phyloP scores from a whole-genome alignment of 108 stramenopile species.

The Nitzschia putrida region DNA sequence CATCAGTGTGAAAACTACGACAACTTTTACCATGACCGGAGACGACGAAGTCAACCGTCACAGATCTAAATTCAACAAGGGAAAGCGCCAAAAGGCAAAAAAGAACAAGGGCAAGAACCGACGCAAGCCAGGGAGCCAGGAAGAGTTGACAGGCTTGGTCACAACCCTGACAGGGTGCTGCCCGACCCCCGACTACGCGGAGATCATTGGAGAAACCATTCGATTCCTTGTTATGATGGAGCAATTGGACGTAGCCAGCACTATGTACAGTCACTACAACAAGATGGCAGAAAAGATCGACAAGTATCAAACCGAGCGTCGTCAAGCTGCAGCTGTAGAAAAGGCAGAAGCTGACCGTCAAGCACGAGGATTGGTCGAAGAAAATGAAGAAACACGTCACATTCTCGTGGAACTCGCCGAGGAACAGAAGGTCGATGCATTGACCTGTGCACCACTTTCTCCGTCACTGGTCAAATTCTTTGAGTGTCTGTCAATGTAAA shows the following conservation, averaged over 20 bases:
- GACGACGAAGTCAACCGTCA: slow-evolving; percentile 65
- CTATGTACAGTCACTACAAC: slow-evolving; percentile 54
- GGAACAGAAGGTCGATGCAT: slow-evolving; percentile 61
- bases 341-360: slow-evolving; percentile 20
- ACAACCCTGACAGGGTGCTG: slow-evolving; percentile 47
- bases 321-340: slow-evolving; percentile 14
- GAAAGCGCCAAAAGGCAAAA: slow-evolving; percentile 75
- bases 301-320: slow-evolving; percentile 31
- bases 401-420: slow-evolving; percentile 46
- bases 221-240: slow-evolving; percentile 57
- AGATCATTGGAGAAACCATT: slow-evolving; percentile 67
- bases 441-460: slow-evolving; percentile 47
- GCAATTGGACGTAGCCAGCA: slow-evolving; percentile 40
- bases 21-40: slow-evolving; percentile 70
- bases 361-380: slow-evolving; percentile 35
- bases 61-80: slow-evolving; percentile 85
- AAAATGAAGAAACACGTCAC: slow-evolving; percentile 35
- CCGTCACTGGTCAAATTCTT: slow-evolving; percentile 28
- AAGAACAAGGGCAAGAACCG: slow-evolving; percentile 44
- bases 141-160: slow-evolving; percentile 70
- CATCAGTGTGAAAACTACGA: slow-evolving; percentile 68
- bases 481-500: slow-evolving; percentile 9
- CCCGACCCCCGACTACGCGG: slow-evolving; percentile 48
- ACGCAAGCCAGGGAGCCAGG: slow-evolving; percentile 77
- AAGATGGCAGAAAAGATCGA: slow-evolving; percentile 33